These are phyloP conservation scores for Gomphus bonarii DNA, from an alignment of 1,284 basidiomycete species.

Conservation along the genomic window DNA sequence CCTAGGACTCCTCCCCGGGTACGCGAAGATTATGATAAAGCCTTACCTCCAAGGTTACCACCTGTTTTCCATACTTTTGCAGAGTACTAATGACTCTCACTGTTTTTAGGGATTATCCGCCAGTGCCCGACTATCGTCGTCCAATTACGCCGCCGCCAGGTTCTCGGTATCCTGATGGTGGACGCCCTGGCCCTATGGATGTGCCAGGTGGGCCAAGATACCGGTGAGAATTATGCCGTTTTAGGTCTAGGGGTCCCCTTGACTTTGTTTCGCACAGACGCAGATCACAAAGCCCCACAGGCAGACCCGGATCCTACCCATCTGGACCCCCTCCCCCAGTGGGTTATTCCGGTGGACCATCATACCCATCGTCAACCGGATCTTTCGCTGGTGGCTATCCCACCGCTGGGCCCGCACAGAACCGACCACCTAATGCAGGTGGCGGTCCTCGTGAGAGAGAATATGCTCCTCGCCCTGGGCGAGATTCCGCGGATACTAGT, in stretches of 20 bases:
- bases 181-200: slow-evolving; percentile 6
- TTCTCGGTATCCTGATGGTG: slow-evolving; percentile 40
- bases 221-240: slow-evolving; percentile 32
- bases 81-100: slow-evolving; percentile 4
- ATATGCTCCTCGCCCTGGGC: slow-evolving; percentile 46
- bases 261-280: slow-evolving; percentile 33
- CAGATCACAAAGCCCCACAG: slow-evolving; percentile 58
- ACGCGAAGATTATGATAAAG: slow-evolving; percentile 39
- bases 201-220: slow-evolving; percentile 29
- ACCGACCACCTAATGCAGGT: slow-evolving; percentile 25
- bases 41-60: slow-evolving; percentile 33
- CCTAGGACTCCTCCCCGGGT: slow-evolving; percentile 31
- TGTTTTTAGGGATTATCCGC: slow-evolving; percentile 33
- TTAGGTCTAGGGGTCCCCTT: neutral
- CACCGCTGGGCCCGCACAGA: slow-evolving; percentile 23
- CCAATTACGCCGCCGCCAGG: slow-evolving; percentile 40
- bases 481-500: slow-evolving; percentile 20
- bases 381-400: slow-evolving; percentile 34
- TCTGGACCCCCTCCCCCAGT: slow-evolving; percentile 33
- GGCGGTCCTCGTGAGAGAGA: slow-evolving; percentile 35
- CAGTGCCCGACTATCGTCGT: slow-evolving; percentile 37
- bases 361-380: slow-evolving; percentile 24
- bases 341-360: slow-evolving; percentile 25
- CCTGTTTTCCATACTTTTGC: neutral
- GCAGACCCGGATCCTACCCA: slow-evolving; percentile 30